Percentiles rank a stretch among this genome's conserved stretches.
These are phyloP conservation scores for Gossypium davidsonii DNA, from an alignment of 441 rosid species.

Conservation along the genomic window DNA sequence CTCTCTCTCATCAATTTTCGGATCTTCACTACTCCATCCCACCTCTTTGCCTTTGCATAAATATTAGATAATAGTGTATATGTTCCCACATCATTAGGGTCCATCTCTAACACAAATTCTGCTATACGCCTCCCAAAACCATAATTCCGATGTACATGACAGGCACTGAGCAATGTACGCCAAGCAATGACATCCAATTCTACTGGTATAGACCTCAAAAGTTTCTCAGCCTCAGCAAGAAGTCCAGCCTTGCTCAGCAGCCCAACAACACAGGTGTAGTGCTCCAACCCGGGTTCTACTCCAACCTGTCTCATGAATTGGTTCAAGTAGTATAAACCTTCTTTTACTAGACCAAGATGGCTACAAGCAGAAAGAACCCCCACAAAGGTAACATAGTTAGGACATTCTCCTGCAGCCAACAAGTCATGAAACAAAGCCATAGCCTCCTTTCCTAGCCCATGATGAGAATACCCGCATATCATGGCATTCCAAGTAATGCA, in stretches of 20 bases:
- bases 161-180: slow-evolving; percentile 68
- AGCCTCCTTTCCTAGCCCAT: slow-evolving; percentile 63
- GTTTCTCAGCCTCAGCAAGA: slow-evolving; percentile 50
- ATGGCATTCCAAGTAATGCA: slow-evolving; percentile 65
- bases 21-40: slow-evolving; percentile 61
- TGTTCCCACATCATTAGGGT: slow-evolving; percentile 59
- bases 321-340: slow-evolving; percentile 56
- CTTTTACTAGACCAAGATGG: slow-evolving; percentile 53
- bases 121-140: slow-evolving; percentile 54
- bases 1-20: slow-evolving; percentile 59
- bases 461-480: slow-evolving; percentile 68
- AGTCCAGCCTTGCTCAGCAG: slow-evolving; percentile 69
- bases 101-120: slow-evolving; percentile 33
- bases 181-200: slow-evolving; percentile 73
- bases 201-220: slow-evolving; percentile 59
- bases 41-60: slow-evolving; percentile 58
- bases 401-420: slow-evolving; percentile 42
- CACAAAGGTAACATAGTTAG: slow-evolving; percentile 67
- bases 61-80: slow-evolving; percentile 53
- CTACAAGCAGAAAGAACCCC: slow-evolving; percentile 74
- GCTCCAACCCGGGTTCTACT: slow-evolving; percentile 39
- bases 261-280: slow-evolving; percentile 50
- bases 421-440: slow-evolving; percentile 48
- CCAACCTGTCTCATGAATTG: slow-evolving; percentile 41
- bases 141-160: slow-evolving; percentile 51